Conservation (phyloP, 2,329 filamentous ascomycete genomes). For the Penicillium sp. region DNA sequence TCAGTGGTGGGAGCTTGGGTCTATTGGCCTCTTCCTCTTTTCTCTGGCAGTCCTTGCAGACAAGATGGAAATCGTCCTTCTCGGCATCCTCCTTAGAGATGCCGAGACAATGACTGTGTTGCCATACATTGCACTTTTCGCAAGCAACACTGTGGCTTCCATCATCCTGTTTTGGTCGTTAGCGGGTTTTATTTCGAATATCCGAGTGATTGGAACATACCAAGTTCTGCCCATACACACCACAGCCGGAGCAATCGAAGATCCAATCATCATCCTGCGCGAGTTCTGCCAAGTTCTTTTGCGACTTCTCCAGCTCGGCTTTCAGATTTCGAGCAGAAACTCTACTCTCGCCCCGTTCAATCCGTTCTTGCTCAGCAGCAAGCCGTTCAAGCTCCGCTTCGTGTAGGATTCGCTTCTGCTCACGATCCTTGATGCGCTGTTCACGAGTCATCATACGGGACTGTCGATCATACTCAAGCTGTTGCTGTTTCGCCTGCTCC, state of each 20-base stretch:
- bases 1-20: constrained; percentile 59
- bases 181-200: constrained; percentile 12
- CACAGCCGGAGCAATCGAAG: constrained; percentile 87
- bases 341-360: constrained; percentile 53
- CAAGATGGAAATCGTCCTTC: constrained; percentile 76
- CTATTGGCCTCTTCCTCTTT: constrained; percentile 58
- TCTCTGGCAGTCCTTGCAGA: constrained; percentile 72
- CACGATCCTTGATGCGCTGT: constrained; percentile 77
- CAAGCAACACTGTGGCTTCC: constrained; percentile 91
- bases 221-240: constrained; percentile 76
- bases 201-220: constrained; percentile 34
- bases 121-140: constrained; percentile 92
- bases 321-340: constrained; percentile 76
- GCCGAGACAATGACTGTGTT: constrained; percentile 87
- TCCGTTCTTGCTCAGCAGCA: constrained; percentile 66
- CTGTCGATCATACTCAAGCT: constrained; percentile 69
- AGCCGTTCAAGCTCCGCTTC: constrained; percentile 77
- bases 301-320: constrained; percentile 72
- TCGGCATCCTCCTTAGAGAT: constrained; percentile 76
- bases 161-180: constrained; percentile 58
- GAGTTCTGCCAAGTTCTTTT: constrained; percentile 68
- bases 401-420: constrained; percentile 73
- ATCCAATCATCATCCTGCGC: constrained; percentile 79
- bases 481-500: constrained; percentile 56
- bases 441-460: constrained; percentile 77